Base-by-base conservation (phyloP, 192 early-diverging fungal species). In the Ambispora gerdemannii region DNA sequence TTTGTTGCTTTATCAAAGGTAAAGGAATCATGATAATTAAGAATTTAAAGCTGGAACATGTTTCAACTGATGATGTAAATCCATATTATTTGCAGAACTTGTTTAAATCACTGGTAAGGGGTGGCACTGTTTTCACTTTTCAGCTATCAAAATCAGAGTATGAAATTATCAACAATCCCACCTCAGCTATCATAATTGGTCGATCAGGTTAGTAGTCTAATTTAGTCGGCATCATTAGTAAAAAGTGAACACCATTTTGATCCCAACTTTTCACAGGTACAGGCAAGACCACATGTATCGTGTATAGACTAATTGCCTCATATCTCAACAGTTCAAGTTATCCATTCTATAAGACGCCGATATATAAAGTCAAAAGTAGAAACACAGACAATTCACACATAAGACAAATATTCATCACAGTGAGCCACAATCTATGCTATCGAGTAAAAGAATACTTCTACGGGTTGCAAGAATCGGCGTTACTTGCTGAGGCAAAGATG, bases 371-470 rank as follows among this genome's bases (percentile, higher is more conserved):
- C 47, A 30, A 52, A 3, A 10, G 22, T 11, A 27, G 17, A 36
- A 28, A 28, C 2, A n/a, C n/a, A n/a, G 49, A 50, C 4, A 33
- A 32, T 67, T 67, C 10, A 13, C 19, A 51, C 49, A 67, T 51
- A 67, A 67, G 65, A 6, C 65, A 67, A 20, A 52, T 67, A 67
- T 67, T 67, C 32, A 67, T 67, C 51, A 67, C 65, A 32, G 65
- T 52, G 17, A 67, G 50, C 22, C 31, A 1, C 28, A 51, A 50
- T 25, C 31, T 67, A 2, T 49, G 65, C 20, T 2, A 7, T 20
- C 65, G 49, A 15, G 65, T 67, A 3, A 67, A 67, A 31, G 49
- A 67, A 30, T 67, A 51, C n/a, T n/a, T n/a, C n/a, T n/a, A n/a
- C n/a, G n/a, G n/a, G n/a, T n/a, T n/a, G n/a, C n/a, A n/a, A n/a